Percentiles rank a stretch among this genome's conserved stretches.
These are phyloP conservation scores for Aristolochia californica DNA, from an alignment of 164 flowering plant species.

Conservation along the genomic window DNA sequence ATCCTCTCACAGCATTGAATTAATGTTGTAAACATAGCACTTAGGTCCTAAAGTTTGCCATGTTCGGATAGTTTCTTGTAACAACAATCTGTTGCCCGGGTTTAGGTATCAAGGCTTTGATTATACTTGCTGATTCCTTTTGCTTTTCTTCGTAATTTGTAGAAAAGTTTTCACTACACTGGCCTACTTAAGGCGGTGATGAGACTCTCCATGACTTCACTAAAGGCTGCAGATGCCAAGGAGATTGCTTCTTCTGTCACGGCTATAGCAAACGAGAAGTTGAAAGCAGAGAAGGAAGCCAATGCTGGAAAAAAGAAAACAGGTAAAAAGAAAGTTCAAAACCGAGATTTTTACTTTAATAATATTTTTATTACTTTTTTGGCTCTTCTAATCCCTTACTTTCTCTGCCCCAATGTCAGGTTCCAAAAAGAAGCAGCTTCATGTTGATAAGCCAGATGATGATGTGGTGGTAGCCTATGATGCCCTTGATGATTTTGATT, in stretches of 20 bases:
- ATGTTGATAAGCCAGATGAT: slow-evolving; percentile 69
- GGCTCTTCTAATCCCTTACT: not conserved
- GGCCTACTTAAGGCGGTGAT: slow-evolving; percentile 75
- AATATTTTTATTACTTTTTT: too few species aligned
- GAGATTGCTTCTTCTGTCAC: slow-evolving; percentile 85
- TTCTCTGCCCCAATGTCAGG: slow-evolving; percentile 20
- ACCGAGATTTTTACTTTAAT: not conserved
- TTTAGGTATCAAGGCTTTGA: not conserved
- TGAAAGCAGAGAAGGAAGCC: slow-evolving; percentile 92
- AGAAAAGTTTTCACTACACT: slow-evolving; percentile 93
- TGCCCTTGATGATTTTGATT: slow-evolving; percentile 66
- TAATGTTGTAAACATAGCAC: too few species aligned
- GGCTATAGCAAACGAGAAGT: slow-evolving; percentile 89
- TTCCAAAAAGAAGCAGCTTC: slow-evolving; percentile 74
- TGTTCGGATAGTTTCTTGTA: not conserved
- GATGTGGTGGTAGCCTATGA: slow-evolving; percentile 45
- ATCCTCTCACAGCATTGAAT: too few species aligned
- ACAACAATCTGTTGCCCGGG: not conserved
- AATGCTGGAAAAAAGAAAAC: slow-evolving; percentile 82
- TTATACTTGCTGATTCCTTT: not conserved
- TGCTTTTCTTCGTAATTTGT: slow-evolving; percentile 10
- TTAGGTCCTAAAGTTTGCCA: not conserved
- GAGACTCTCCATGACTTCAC: slow-evolving; percentile 61
- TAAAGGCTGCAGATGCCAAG: slow-evolving; percentile 92
- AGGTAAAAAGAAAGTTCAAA: slow-evolving; percentile 28